Conservation (phyloP, 2,329 filamentous ascomycete genomes). For the Colletotrichum sp. region DNA sequence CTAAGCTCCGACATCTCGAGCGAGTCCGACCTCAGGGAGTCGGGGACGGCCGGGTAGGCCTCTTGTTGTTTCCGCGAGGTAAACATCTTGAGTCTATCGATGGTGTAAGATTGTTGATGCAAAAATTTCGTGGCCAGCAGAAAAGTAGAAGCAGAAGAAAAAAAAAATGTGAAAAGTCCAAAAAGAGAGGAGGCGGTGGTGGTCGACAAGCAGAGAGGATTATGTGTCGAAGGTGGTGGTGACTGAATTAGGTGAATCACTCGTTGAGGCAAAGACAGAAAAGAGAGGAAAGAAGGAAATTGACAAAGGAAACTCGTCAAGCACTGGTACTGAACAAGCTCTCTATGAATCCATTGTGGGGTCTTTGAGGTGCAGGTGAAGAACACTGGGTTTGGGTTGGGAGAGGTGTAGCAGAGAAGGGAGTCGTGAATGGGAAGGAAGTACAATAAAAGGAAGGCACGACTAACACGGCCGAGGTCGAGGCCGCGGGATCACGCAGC, state of each 20-base stretch:
- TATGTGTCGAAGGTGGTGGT: neutral
- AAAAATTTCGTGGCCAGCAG: constrained; percentile 3
- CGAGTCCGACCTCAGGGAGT: constrained; percentile 40
- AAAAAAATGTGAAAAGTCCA: neutral
- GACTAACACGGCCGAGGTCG: constrained; percentile 6
- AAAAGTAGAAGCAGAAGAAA: neutral
- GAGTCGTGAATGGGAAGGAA: neutral
- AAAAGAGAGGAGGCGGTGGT: neutral
- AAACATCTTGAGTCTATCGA: constrained; percentile 40
- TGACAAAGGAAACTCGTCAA: constrained; percentile 25
- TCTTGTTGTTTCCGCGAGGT: constrained; percentile 37
- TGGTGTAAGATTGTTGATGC: constrained; percentile 21
- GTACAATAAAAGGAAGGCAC: constrained; percentile 19
- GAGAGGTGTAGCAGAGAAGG: neutral
- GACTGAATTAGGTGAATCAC: constrained; percentile 16
- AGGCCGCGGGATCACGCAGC: neutral
- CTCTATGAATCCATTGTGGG: constrained; percentile 21
- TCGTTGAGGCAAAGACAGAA: neutral
- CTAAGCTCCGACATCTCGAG: constrained; percentile 38
- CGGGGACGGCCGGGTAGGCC: constrained; percentile 41
- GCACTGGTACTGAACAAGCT: constrained; percentile 13
- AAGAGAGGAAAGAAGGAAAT: neutral
- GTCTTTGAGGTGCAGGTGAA: neutral
- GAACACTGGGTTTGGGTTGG: neutral
- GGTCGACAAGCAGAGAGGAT: neutral